Evolutionary conservation across 208 protist species (phyloP).

Genomic region (Crithidia mellificae): DNA sequence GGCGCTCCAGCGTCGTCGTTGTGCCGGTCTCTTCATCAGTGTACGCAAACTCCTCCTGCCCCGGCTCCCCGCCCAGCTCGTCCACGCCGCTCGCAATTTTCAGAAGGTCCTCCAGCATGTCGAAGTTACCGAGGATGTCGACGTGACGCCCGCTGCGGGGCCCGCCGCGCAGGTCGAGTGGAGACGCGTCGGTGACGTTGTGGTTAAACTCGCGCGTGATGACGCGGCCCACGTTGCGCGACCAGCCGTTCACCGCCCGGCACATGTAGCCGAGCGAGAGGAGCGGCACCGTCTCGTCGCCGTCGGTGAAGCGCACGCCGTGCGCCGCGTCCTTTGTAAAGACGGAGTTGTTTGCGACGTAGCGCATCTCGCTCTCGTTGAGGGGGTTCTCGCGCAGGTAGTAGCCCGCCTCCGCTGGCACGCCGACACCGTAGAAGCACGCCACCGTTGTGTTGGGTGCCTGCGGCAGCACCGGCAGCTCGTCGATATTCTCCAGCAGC

Average conservation of each 20-base stretch:
- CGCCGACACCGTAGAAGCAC: constrained; percentile 91
- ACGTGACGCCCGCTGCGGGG: constrained; percentile 79
- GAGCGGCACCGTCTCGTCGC: constrained; percentile 92
- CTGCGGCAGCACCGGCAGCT: constrained; percentile 72
- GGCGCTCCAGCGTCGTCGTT: constrained; percentile 22
- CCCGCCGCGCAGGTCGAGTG: constrained; percentile 67
- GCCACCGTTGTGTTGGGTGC: constrained; percentile 82
- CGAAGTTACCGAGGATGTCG: constrained; percentile 89
- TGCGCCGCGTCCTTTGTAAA: constrained; percentile 32
- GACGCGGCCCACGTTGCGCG: constrained; percentile 71
- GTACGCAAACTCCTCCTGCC: constrained; percentile 26
- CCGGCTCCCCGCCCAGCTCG: constrained; percentile 26
- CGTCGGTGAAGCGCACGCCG: constrained; percentile 75
- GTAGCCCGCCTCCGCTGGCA: constrained; percentile 84
- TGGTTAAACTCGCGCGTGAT: constrained; percentile 85
- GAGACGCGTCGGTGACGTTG: constrained; percentile 24
- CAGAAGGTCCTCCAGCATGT: constrained; percentile 73
- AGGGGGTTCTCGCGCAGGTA: constrained; percentile 32
- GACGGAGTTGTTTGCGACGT: constrained; percentile 34
- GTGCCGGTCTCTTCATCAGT: constrained; percentile 15
- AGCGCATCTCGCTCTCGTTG: constrained; percentile 8
- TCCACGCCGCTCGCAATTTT: constrained; percentile 77
- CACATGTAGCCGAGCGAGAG: constrained; percentile 91
- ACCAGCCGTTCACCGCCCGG: constrained; percentile 85
- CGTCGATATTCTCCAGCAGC: constrained; percentile 36